Conservation (phyloP, 1,284 basidiomycete species). For the Erythrobasidium hasegawianum region DNA sequence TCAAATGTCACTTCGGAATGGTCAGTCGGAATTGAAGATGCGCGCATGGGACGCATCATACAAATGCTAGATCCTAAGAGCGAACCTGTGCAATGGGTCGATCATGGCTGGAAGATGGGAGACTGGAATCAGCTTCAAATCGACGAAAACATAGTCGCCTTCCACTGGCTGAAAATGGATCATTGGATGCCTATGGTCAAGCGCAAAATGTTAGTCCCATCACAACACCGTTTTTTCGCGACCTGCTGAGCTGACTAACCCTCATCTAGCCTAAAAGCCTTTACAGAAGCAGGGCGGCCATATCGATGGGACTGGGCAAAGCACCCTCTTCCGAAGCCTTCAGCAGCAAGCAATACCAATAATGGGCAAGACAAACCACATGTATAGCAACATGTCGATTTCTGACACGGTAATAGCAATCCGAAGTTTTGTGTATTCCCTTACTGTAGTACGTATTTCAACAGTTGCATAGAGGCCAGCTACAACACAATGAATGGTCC, state of each 20-base stretch:
- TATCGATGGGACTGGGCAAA: constrained; percentile 29
- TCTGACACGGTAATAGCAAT: neutral
- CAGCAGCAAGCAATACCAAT: too few species aligned
- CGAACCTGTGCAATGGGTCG: constrained; percentile 31
- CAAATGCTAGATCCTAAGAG: constrained; percentile 13
- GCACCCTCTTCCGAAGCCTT: constrained; percentile 2
- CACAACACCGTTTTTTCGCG: neutral
- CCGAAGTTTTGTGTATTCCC: neutral
- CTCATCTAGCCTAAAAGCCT: constrained; percentile 19
- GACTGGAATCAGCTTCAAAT: constrained; percentile 33
- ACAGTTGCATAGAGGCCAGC: too few species aligned
- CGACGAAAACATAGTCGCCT: constrained; percentile 18
- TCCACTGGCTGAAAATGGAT: constrained; percentile 31
- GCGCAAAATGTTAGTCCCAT: constrained; percentile 28
- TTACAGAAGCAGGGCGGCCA: constrained; percentile 13
- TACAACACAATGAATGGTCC: too few species aligned
- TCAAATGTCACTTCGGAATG: constrained; percentile 21
- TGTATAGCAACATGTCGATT: neutral
- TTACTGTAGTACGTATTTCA: too few species aligned
- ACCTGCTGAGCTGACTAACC: neutral
- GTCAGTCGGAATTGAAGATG: constrained; percentile 24
- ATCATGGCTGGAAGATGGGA: constrained; percentile 32
- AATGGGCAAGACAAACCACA: neutral
- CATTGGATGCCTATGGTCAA: constrained; percentile 34
- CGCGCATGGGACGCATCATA: constrained; percentile 18